Conservation (phyloP, 2,329 filamentous ascomycete species). For the Fusarium gaditjirri region DNA sequence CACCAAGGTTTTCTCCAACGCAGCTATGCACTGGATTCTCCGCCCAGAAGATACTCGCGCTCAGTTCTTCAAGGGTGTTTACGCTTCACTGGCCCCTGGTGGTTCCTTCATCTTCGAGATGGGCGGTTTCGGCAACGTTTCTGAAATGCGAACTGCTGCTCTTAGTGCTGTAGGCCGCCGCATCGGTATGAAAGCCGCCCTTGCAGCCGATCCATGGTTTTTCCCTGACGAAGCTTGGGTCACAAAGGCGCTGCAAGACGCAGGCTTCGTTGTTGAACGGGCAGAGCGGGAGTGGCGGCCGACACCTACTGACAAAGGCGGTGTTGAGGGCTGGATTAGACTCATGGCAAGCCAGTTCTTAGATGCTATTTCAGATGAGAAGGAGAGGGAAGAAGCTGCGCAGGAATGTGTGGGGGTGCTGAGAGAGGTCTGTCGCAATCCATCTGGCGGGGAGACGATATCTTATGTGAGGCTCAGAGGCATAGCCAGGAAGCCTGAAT, state of each 20-base stretch:
- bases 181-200: constrained; percentile 59
- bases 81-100: constrained; percentile 62
- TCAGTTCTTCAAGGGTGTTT: constrained; percentile 64
- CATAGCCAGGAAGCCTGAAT: constrained; percentile 54
- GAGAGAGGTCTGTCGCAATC: constrained; percentile 63
- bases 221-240: constrained; percentile 75
- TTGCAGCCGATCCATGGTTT: constrained; percentile 72
- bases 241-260: constrained; percentile 55
- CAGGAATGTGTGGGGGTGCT: constrained; percentile 65
- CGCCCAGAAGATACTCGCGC: constrained; percentile 54
- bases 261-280: constrained; percentile 61
- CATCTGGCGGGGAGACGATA: constrained; percentile 66
- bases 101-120: constrained; percentile 75
- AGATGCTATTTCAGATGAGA: constrained; percentile 59
- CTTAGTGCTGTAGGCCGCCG: constrained; percentile 63
- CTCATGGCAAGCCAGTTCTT: constrained; percentile 71
- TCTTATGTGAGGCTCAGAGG: constrained; percentile 66
- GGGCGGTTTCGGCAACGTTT: constrained; percentile 76
- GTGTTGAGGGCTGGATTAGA: constrained; percentile 73
- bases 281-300: constrained; percentile 73
- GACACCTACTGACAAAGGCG: constrained; percentile 67
- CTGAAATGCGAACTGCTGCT: constrained; percentile 69
- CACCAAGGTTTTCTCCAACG: constrained; percentile 73
- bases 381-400: constrained; percentile 62
- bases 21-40: constrained; percentile 75